A percentile compares a stretch with the other conserved stretches of the same genome.
phyloP scores from a whole-genome alignment of 2,329 filamentous ascomycete genomes.

The Chaetomiaceae sp. region DNA sequence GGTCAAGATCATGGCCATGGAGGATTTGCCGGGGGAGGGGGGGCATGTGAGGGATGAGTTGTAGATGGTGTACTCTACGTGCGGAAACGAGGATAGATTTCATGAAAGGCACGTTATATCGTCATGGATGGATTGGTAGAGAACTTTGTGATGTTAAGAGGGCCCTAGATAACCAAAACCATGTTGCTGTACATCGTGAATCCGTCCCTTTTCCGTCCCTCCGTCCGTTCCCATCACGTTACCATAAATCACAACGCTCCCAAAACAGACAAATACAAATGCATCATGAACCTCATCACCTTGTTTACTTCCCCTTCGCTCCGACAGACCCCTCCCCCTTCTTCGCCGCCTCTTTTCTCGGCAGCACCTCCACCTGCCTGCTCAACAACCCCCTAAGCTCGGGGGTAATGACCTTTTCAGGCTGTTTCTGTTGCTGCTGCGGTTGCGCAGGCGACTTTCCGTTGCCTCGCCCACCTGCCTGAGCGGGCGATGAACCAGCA shows the following conservation, averaged over 20 bases:
- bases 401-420: slow-evolving; percentile 50
- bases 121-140: too few relatives aligned
- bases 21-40: slow-evolving; percentile 50
- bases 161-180: neutral
- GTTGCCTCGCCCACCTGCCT: neutral
- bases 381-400: slow-evolving; percentile 53
- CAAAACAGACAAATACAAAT: too few relatives aligned
- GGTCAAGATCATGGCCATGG: slow-evolving; percentile 96
- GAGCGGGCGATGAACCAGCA: neutral
- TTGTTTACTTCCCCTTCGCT: neutral
- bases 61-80: too few relatives aligned
- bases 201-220: neutral
- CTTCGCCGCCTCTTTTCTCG: slow-evolving; percentile 29
- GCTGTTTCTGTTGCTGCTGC: slow-evolving; percentile 19
- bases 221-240: neutral
- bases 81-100: too few relatives aligned
- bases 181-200: too few relatives aligned
- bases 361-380: slow-evolving; percentile 43
- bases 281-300: neutral
- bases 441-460: slow-evolving; percentile 14
- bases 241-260: too few relatives aligned
- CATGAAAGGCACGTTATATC: too few relatives aligned
- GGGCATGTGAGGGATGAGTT: slow-evolving; percentile 45
- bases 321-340: slow-evolving; percentile 18
- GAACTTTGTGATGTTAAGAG: too few relatives aligned